Evolutionary conservation across 768 basidiomycete genomes (phyloP).

Genomic region (Boletales sp.): DNA sequence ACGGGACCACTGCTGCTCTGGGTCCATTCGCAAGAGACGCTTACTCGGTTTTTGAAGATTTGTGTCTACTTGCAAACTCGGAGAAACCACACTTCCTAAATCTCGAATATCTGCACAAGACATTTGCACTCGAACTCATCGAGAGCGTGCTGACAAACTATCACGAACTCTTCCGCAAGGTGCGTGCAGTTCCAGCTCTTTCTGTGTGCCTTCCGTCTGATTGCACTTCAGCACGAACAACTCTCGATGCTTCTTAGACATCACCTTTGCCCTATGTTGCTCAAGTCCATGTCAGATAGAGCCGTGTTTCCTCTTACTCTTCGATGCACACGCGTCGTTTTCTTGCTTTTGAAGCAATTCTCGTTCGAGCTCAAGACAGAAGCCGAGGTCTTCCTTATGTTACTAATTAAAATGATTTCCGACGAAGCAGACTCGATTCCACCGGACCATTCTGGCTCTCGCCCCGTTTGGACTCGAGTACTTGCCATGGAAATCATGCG

Average conservation of each 20-base stretch:
- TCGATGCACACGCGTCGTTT: slow-evolving; percentile 90
- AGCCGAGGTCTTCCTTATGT: slow-evolving; percentile 80
- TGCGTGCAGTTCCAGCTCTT: slow-evolving; percentile 26
- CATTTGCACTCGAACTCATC: slow-evolving; percentile 94
- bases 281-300: slow-evolving; percentile 79
- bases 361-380: slow-evolving; percentile 76
- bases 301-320: slow-evolving; percentile 85
- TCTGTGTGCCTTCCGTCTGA: neutral
- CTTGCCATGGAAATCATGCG: slow-evolving; percentile 91
- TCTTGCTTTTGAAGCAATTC: slow-evolving; percentile 90
- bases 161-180: slow-evolving; percentile 79
- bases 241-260: slow-evolving; percentile 83
- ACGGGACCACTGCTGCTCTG: slow-evolving; percentile 60
- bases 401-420: slow-evolving; percentile 61
- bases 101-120: slow-evolving; percentile 80
- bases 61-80: slow-evolving; percentile 83
- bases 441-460: slow-evolving; percentile 28
- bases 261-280: slow-evolving; percentile 85
- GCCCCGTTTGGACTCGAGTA: slow-evolving; percentile 85
- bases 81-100: slow-evolving; percentile 80
- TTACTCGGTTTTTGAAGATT: slow-evolving; percentile 86
- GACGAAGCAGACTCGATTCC: slow-evolving; percentile 42
- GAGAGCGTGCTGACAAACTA: slow-evolving; percentile 96
- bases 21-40: slow-evolving; percentile 80
- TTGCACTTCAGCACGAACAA: slow-evolving; percentile 61